Conservation (phyloP, 129 eudicot species). For the Sambucus nigra region DNA sequence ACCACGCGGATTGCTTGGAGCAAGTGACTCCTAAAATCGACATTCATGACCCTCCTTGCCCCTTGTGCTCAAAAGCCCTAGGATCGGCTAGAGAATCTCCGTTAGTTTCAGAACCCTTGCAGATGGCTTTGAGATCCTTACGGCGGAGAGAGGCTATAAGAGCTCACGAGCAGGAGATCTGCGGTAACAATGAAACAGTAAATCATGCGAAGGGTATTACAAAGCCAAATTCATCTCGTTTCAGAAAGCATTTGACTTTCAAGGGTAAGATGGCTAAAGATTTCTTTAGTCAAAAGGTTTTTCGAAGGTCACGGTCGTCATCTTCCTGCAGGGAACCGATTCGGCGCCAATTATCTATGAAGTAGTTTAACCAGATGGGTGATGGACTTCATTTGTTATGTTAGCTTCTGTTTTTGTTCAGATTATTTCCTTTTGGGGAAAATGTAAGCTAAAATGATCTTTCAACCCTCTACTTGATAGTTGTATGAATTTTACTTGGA, state of each 20-base stretch:
- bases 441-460: neutral
- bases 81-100: neutral
- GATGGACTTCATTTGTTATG: too few species aligned
- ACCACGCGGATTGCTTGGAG: slow-evolving; percentile 14
- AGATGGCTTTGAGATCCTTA: slow-evolving; percentile 15
- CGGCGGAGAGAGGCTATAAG: slow-evolving; percentile 1
- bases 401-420: neutral
- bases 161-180: neutral
- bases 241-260: slow-evolving; percentile 3
- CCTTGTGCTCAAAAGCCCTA: slow-evolving; percentile 1
- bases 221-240: neutral
- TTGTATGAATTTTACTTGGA: neutral
- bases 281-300: slow-evolving; percentile 9
- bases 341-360: neutral
- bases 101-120: slow-evolving; percentile 5
- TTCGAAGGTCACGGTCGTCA: neutral
- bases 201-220: neutral
- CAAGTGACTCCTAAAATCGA: slow-evolving; percentile 1
- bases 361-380: too few species aligned
- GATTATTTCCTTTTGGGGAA: neutral
- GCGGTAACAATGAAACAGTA: neutral
- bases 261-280: slow-evolving; percentile 8
- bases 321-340: neutral
- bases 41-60: slow-evolving; percentile 10
- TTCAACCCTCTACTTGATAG: neutral